Evolutionary conservation across 495 filamentous ascomycete genomes (phyloP), one percentile per base, ranked within the genome.

Genomic region (Penicillium angulare): DNA sequence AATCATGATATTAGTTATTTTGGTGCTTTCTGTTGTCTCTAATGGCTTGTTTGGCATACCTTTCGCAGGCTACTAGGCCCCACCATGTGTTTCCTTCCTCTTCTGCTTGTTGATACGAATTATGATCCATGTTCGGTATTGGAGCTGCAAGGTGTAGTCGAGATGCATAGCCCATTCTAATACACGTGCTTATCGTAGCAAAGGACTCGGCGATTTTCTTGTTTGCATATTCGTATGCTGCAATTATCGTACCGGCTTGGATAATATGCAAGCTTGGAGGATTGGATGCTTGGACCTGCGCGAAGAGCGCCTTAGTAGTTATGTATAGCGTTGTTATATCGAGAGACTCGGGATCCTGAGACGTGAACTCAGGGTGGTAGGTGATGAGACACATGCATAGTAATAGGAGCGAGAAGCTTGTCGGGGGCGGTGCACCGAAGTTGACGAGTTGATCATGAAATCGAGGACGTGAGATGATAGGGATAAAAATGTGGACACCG

Each of bases 1-100:
- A n/a, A n/a, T n/a, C n/a, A n/a, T n/a, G n/a, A n/a, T n/a, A n/a
- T n/a, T n/a, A n/a, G n/a, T n/a, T n/a, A n/a, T n/a, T n/a, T n/a
- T n/a, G n/a, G n/a, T n/a, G n/a, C n/a, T n/a, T n/a, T n/a, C n/a
- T n/a, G n/a, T n/a, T n/a, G n/a, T n/a, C n/a, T n/a, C n/a, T n/a
- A n/a, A n/a, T n/a, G n/a, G n/a, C n/a, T n/a, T n/a, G n/a, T n/a
- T n/a, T n/a, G n/a, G n/a, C 21, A 16, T 46, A 53, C 50, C 50
- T 6, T n/a, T 53, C 50, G 15, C 15, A 39, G 3, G 41, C 41
- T 7, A 33, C 13, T 7, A 69, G 52, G 13, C 59, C 65, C 65
- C 65, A 70, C 67, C 63, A 72, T 5, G 67, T 68, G 56, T 71
- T 68, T 0, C 27, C 31, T 24, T 65, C 63, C 40, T 69, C 65